phyloP scores from a whole-genome alignment of 208 protist genomes.

The Tetramitus jugosus region DNA sequence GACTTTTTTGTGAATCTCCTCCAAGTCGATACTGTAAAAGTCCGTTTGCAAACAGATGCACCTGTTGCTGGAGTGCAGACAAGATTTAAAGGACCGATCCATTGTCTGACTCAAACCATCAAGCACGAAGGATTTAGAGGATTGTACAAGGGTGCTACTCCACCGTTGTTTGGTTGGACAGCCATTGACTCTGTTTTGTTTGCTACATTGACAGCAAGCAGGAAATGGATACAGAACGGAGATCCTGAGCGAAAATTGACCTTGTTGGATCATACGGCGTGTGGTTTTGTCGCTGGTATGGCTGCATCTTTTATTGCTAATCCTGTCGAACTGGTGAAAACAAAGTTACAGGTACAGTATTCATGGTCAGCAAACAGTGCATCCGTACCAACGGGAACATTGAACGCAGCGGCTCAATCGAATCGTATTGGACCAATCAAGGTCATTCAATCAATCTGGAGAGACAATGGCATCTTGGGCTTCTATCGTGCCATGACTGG shows the following conservation, averaged over 20 bases:
- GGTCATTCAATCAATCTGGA: neutral
- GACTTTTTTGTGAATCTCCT: no score
- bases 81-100: neutral
- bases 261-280: neutral
- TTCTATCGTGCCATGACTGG: neutral
- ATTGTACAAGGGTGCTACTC: neutral
- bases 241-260: neutral
- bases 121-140: slow-evolving; percentile 1
- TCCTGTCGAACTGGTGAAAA: slow-evolving; percentile 10
- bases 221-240: neutral
- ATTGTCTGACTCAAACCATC: slow-evolving; percentile 1
- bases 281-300: slow-evolving; percentile 2
- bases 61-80: neutral
- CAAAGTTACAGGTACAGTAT: neutral
- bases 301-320: neutral
- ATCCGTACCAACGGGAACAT: neutral
- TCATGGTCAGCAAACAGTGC: neutral
- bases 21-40: no score
- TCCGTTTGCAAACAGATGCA: slow-evolving; percentile 7
- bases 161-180: neutral
- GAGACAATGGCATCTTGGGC: neutral
- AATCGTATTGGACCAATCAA: neutral
- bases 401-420: neutral
- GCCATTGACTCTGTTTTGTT: neutral
- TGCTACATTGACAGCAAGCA: neutral